A percentile compares a stretch with the other conserved stretches of the same genome.
Conservation (phyloP, 2,329 filamentous ascomycete species). For the Sporothrix sp. region DNA sequence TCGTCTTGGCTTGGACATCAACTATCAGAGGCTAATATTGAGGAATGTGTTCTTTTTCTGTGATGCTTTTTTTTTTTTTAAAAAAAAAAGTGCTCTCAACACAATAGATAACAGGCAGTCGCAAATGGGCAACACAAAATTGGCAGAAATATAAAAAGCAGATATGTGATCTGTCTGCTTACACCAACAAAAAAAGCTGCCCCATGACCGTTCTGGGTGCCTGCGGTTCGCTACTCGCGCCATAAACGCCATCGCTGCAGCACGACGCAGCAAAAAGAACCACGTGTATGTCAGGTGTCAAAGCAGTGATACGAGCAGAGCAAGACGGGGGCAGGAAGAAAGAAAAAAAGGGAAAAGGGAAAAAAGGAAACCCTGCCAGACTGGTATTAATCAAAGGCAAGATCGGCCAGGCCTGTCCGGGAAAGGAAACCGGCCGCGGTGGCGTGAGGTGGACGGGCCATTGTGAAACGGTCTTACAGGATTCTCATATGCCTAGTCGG, state of each 20-base stretch:
- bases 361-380: neutral
- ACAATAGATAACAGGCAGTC: neutral
- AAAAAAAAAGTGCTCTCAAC: neutral
- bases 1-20: too few relatives aligned
- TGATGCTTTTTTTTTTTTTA: neutral
- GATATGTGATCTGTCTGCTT: slow-evolving; percentile 1
- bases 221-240: too few relatives aligned
- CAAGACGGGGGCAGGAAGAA: neutral
- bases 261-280: neutral
- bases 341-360: neutral
- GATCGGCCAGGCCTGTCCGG: neutral
- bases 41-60: too few relatives aligned
- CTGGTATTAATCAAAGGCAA: neutral
- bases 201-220: neutral
- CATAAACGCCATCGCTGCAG: too few relatives aligned
- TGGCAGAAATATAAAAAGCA: neutral
- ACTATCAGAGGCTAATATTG: too few relatives aligned
- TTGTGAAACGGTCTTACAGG: neutral
- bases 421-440: neutral
- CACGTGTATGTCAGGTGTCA: slow-evolving; percentile 8
- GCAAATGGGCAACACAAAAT: neutral
- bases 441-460: neutral
- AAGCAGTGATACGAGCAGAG: neutral
- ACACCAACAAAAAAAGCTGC: neutral
- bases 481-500: neutral